phyloP scores from a whole-genome alignment of 2,329 filamentous ascomycete genomes.

The Thyridium curvatum region DNA sequence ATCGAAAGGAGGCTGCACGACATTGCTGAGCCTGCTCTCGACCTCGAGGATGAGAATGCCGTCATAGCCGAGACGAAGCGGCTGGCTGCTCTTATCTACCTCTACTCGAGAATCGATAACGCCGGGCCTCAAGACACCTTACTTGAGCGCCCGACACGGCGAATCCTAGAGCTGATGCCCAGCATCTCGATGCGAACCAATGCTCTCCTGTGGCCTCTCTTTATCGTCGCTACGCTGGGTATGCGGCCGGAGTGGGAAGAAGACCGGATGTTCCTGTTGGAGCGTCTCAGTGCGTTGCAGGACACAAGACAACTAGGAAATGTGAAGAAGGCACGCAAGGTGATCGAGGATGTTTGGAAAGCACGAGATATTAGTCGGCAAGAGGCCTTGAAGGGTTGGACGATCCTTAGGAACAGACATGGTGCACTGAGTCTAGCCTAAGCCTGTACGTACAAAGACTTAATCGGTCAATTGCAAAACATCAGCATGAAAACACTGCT shows the following conservation, averaged over 20 bases:
- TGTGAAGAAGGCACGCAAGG: conserved; percentile 19
- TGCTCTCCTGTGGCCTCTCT: conserved; percentile 19
- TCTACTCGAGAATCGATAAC: conserved; percentile 18
- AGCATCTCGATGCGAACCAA: conserved; percentile 18
- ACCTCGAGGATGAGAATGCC: conserved; percentile 3
- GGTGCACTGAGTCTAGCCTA: conserved; percentile 16
- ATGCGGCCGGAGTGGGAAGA: conserved; percentile 16
- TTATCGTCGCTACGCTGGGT: conserved; percentile 20
- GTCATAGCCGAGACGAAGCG: conserved; percentile 17
- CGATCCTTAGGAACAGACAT: conserved; percentile 6
- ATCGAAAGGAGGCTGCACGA: conserved; percentile 5
- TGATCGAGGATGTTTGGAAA: conserved; percentile 23
- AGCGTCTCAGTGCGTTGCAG: conserved; percentile 15
- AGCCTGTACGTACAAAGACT: background rate
- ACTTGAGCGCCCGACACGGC: conserved; percentile 12
- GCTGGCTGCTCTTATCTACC: conserved; percentile 18
- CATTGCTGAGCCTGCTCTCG: conserved; percentile 1
- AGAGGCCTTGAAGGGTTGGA: conserved; percentile 5
- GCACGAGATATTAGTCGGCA: conserved; percentile 13
- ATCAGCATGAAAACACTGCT: too few species aligned
- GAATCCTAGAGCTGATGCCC: conserved; percentile 15
- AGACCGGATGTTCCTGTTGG: conserved; percentile 15
- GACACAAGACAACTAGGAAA: conserved; percentile 20
- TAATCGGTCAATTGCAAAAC: too few species aligned
- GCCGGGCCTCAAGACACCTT: conserved; percentile 15